phyloP scores from a whole-genome alignment of 805 yeast species.

The Saccharomycopsis fermentans region DNA sequence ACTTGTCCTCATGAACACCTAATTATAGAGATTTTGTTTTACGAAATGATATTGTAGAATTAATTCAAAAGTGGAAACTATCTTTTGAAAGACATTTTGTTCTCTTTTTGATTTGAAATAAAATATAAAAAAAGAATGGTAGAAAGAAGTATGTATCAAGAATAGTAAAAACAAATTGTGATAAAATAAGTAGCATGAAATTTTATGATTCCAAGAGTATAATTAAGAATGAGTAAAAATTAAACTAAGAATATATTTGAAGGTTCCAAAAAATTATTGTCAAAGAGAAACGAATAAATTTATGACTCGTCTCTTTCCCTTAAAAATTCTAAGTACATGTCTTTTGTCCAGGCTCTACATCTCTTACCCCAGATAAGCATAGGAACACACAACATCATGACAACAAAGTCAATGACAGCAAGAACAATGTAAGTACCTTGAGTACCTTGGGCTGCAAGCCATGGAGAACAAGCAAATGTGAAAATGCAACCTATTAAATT shows the following conservation, averaged over 20 bases:
- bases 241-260: neutral
- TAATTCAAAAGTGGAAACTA: too few species aligned
- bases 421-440: conserved; percentile 50
- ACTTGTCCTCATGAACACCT: too few species aligned
- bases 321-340: conserved; percentile 42
- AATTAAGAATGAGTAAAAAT: neutral
- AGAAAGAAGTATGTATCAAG: neutral
- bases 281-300: neutral
- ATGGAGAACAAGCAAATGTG: conserved; percentile 53
- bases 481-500: conserved; percentile 56
- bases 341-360: conserved; percentile 49
- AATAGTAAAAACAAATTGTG: neutral
- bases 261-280: too few species aligned
- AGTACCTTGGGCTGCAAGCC: conserved; percentile 49
- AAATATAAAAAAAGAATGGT: neutral
- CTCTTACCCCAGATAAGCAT: conserved; percentile 49
- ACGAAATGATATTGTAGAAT: too few species aligned
- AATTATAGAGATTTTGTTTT: too few species aligned
- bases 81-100: too few species aligned
- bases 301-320: conserved; percentile 36
- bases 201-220: neutral
- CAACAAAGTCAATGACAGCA: conserved; percentile 49
- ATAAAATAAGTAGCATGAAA: neutral
- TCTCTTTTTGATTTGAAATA: neutral
- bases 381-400: conserved; percentile 48